Base-by-base conservation (phyloP, 1,284 basidiomycete genomes). In the Ganoderma resinaceum region DNA sequence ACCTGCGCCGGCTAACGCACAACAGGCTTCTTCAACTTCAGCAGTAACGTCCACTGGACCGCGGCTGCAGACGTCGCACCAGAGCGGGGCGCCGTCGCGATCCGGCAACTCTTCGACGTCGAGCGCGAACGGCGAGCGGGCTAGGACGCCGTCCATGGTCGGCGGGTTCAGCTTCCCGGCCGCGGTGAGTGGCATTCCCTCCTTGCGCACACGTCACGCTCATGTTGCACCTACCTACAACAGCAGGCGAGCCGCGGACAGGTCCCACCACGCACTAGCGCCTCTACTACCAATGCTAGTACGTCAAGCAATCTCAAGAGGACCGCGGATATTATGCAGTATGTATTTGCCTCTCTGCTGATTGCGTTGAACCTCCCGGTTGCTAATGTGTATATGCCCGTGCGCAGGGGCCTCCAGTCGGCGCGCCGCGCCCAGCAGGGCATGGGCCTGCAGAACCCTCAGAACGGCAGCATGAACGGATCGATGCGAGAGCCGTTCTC, bases 151-250 rank as follows among this genome's bases (percentile, higher is more conserved):
- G 6, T 82, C 87, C 0, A 80, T 83, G 72, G 87, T 88, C 37
- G 86, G 88, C 40, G 86, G 85, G 0, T 90, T 87, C 73, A 80
- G 85, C 73, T 86, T 86, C 68, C 85, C 86, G 1, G 74, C 82
- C 52, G 62, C 57, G 49, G 63, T 65, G 33, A 23, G 63, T 62
- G 49, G n/a, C 20, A 29, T 9, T 7, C 7, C 16, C 8, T 14
- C n/a, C 20, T 16, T 14, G 9, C 38, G n/a, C 16, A 40, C 14
- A 40, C 14, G n/a, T 16, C n/a, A 4, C 3, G 18, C 23, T 69
- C 7, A 66, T 40, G 7, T 29, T n/a, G 29, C 5, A 26, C 23
- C 23, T 5, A 3, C 23, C 46, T 11, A 29, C 18, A 70, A 65
- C 66, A 68, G 57, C 65, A 66, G 26, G 66, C 61, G 23, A 65